Evolutionary conservation across 148 eudicot species (phyloP).

Genomic region (Gaultheria prostrata): DNA sequence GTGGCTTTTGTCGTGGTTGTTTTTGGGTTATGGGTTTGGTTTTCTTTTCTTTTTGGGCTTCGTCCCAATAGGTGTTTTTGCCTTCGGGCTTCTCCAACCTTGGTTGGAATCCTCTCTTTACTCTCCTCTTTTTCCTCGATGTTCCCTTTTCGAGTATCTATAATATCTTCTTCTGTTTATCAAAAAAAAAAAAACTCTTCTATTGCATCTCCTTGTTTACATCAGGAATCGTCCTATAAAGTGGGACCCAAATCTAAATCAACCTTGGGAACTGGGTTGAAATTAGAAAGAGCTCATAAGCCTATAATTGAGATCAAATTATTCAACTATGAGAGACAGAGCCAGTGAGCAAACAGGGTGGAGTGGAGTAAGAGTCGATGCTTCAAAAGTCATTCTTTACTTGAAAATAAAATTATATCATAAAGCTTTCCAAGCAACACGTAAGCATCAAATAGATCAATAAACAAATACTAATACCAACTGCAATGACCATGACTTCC

Average conservation of each 20-base stretch:
- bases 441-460: neutral
- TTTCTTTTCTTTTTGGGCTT: no score
- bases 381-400: neutral
- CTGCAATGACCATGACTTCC: neutral
- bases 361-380: slow-evolving; percentile 8
- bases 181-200: no score
- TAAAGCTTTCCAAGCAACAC: neutral
- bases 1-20: no score
- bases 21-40: no score
- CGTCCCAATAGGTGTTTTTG: no score
- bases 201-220: no score
- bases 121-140: no score
- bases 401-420: neutral
- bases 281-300: neutral
- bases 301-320: slow-evolving; percentile 1
- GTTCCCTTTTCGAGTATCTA: no score
- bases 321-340: neutral
- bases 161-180: no score
- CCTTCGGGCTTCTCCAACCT: no score
- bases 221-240: no score
- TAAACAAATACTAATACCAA: neutral
- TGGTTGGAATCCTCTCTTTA: no score
- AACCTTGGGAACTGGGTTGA: neutral
- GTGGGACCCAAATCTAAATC: neutral
- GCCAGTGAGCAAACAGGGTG: slow-evolving; percentile 1